Base-by-base conservation (phyloP, 2,329 filamentous ascomycete genomes). In the Cercospora sp. region DNA sequence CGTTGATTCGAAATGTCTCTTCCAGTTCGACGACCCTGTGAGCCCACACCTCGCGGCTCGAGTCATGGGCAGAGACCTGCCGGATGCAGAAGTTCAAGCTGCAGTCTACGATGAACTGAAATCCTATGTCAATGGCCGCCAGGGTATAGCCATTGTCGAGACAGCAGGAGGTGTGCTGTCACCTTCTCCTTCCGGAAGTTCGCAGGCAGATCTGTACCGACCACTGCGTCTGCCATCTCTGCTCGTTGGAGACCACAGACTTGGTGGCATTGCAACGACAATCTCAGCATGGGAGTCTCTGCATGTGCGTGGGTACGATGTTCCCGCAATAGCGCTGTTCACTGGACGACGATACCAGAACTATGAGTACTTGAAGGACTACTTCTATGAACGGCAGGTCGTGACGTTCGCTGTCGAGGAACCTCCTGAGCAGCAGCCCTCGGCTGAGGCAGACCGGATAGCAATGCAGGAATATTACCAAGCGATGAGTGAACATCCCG, bases 131-230 rank as follows among this genome's bases (percentile, higher is more conserved):
- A 74, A 77, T 21, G 72, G 73, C 2, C 79, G 80, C 4, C 77
- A 81, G 57, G 86, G 86, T n/a, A 87, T 89, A 79, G 81, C 91
- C 1, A 85, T 96, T 58, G 82, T 95, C 57, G 92, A 96, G 77
- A 95, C 92, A 1, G 92, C 92, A 1, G 92, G 92, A 0, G 92
- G 92, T 0, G 90, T 94, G 0, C 88, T 94, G 69, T 94, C 91
- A 0, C 92, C 92, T 0, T 87, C 87, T 0, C 92, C 92, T 0
- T 91, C 90, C 40, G 91, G 91, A 9, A 90, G 85, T 1, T 88
- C 90, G 0, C 92, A 96, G 76, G 91, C 89, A 2, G 92, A 96
- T 74, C 80, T 94, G 1, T 95, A 94, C 76, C 83, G 89, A 21
- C 88, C 91, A 0, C 80, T 96, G 1, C 85, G 92, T n/a, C 80